Percentiles rank a stretch among this genome's conserved stretches.
Evolutionary conservation across 805 yeast genomes (phyloP).

Genomic region (Candida tibetensis): DNA sequence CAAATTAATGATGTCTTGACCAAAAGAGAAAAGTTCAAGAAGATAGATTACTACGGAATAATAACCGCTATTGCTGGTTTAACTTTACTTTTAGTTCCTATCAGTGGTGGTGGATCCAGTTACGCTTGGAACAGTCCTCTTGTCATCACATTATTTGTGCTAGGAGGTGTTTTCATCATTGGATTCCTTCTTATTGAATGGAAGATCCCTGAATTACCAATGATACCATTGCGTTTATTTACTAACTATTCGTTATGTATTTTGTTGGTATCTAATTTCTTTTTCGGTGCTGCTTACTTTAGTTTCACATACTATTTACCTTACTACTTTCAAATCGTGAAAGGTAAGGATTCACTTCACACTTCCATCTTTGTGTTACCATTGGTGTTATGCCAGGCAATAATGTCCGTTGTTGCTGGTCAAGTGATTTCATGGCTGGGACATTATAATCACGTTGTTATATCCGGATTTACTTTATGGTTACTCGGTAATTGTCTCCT

Average conservation of each 20-base stretch:
- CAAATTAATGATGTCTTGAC: conserved; percentile 26
- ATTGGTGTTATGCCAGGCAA: conserved; percentile 42
- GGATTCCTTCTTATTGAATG: conserved; percentile 50
- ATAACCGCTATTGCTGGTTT: conserved; percentile 46
- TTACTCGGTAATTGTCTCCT: conserved; percentile 39
- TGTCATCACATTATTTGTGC: conserved; percentile 32
- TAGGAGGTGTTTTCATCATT: conserved; percentile 37
- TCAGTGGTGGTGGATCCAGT: conserved; percentile 60
- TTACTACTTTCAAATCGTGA: conserved; percentile 46
- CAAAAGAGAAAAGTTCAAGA: conserved; percentile 35
- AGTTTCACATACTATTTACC: conserved; percentile 49
- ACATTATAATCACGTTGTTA: conserved; percentile 41
- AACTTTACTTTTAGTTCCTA: conserved; percentile 51
- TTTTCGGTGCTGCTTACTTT: conserved; percentile 49
- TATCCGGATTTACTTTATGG: conserved; percentile 43
- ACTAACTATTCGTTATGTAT: conserved; percentile 31
- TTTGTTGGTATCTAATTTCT: conserved; percentile 32
- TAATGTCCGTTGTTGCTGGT: conserved; percentile 45
- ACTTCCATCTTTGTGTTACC: conserved; percentile 45
- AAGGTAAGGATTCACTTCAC: conserved; percentile 36
- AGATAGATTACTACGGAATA: conserved; percentile 55
- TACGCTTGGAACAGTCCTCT: conserved; percentile 51
- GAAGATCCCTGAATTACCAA: conserved; percentile 48
- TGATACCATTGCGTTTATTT: conserved; percentile 51
- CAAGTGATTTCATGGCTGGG: conserved; percentile 41